These are phyloP conservation scores for Saccharomycopsis oosterbeekiorum DNA, from an alignment of 805 yeast species.

Conservation along the genomic window DNA sequence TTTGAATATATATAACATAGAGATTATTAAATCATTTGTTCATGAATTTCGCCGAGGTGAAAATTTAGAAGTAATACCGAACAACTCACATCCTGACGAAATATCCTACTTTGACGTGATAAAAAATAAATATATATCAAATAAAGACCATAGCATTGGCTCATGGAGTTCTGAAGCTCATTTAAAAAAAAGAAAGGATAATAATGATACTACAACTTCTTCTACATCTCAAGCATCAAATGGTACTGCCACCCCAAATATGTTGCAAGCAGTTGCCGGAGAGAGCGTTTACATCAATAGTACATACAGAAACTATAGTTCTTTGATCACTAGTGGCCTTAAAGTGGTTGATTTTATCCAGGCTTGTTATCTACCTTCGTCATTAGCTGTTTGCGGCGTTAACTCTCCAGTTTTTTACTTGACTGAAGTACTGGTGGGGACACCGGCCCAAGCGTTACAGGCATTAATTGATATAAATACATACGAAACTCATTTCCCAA, in stretches of 20 bases:
- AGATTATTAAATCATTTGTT: background rate
- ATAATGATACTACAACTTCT: background rate
- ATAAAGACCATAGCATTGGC: background rate
- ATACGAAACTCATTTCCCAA: slow-evolving; percentile 11
- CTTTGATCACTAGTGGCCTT: background rate
- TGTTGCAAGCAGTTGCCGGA: background rate
- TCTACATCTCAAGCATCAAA: background rate
- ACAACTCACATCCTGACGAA: background rate
- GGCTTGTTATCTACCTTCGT: slow-evolving; percentile 16
- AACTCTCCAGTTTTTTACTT: slow-evolving; percentile 15
- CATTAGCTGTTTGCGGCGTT: slow-evolving; percentile 16
- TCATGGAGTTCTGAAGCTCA: background rate
- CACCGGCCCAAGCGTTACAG: slow-evolving; percentile 14
- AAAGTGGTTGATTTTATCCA: slow-evolving; percentile 13
- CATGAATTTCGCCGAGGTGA: background rate
- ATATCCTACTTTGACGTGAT: background rate
- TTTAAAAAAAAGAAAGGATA: background rate
- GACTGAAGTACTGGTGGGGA: slow-evolving; percentile 7
- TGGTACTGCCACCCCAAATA: background rate
- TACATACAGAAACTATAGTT: background rate
- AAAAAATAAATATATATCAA: background rate
- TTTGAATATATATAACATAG: background rate
- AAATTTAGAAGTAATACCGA: background rate
- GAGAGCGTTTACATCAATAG: background rate
- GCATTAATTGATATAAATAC: slow-evolving; percentile 14